Conservation (phyloP, 2,329 filamentous ascomycete genomes). For the Penicillium sp. region DNA sequence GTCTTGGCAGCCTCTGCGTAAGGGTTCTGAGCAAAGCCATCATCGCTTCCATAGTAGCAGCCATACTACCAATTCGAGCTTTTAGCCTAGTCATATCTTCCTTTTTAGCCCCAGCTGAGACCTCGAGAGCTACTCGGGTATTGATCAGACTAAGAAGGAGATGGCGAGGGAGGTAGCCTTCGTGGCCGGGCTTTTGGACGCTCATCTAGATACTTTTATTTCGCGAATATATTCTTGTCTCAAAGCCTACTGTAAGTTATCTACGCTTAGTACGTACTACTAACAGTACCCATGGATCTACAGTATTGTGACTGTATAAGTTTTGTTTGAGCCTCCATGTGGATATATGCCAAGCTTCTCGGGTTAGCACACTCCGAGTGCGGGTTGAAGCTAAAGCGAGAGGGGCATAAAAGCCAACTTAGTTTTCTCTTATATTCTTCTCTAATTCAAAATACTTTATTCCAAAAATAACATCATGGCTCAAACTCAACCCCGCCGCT, state of each 20-base stretch:
- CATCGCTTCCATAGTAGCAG: no score
- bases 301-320: neutral
- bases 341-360: constrained; percentile 10
- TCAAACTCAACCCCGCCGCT: constrained; percentile 32
- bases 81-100: no score
- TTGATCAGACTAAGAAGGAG: no score
- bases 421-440: neutral
- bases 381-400: constrained; percentile 16
- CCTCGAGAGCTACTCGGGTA: no score
- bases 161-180: no score
- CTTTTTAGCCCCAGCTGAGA: no score
- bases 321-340: neutral
- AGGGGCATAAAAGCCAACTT: constrained; percentile 6
- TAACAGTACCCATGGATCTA: neutral
- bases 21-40: neutral
- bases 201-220: no score
- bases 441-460: neutral
- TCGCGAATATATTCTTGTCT: no score
- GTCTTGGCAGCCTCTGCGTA: neutral
- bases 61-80: no score
- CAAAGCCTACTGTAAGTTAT: no score
- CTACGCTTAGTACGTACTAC: neutral
- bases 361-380: constrained; percentile 22
- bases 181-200: no score
- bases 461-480: constrained; percentile 7